Base-by-base conservation (phyloP, 106 monocot genomes). In the Acorus calamus region DNA sequence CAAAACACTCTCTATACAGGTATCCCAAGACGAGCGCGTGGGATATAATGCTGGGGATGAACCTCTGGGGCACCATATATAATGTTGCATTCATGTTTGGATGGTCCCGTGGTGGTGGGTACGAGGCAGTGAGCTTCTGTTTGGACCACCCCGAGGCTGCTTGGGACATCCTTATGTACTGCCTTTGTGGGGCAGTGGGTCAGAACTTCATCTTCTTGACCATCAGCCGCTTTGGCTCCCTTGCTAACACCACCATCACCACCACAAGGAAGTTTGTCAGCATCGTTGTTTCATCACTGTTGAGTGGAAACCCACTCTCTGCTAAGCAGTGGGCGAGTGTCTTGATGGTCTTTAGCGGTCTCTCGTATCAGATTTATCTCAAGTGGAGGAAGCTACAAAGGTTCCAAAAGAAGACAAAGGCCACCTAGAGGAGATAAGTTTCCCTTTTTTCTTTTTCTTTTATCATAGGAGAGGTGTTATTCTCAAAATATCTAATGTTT, bases 1-100 rank as follows among this genome's bases (percentile, higher is more conserved):
- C 28, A 28, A 28, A 28, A 28, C 28, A 28, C 1, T 28, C 28
- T 56, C 12, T 59, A 47, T 43, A 52, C 71, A 94, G 94, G 75
- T 85, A 88, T 47, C 96, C 90, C 11, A 88, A 91, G 73, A 91
- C 96, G 0, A 80, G 76, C 52, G 87, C 96, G 6, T 98, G 96
- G 96, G 91, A 92, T 57, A 92, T 98, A 50, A 98, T 98, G 96
- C 78, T 98, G 13, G 96, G 96, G 14, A 98, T 98, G 96, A 98
- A 98, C 66, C 77, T 98, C 2, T 98, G 96, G 91, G 96, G 91
- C 44, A 85, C 80, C 47, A 79, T 98, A 11, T 98, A 98, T 59
- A 91, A 91, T 54, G 56, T 80, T 42, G 43, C 85, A 5, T 84
- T 66, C 74, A 88, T 88, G 87, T 98, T 98, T 77, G 88, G 79